Evolutionary conservation across 805 yeast genomes (phyloP).

Genomic region (Saturnispora kantuleensis): DNA sequence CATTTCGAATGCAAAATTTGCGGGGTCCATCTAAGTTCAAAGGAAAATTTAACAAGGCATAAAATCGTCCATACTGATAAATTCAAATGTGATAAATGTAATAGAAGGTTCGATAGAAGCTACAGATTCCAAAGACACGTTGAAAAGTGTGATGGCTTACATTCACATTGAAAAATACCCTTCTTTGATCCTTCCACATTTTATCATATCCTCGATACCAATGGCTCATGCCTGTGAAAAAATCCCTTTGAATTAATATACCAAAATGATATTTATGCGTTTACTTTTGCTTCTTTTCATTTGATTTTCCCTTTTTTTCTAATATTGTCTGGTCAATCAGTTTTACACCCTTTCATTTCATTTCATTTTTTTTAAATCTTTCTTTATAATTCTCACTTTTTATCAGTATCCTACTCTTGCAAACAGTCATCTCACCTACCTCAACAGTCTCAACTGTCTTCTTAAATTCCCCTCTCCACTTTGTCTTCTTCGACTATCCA

Average conservation of each 20-base stretch:
- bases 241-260: neutral
- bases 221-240: neutral
- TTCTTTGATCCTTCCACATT: neutral
- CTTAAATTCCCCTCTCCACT: too few species aligned
- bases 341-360: too few species aligned
- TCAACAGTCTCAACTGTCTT: too few species aligned
- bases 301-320: too few species aligned
- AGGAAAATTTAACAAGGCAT: constrained; percentile 23
- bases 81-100: constrained; percentile 18
- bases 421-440: too few species aligned
- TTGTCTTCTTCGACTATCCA: too few species aligned
- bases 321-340: too few species aligned
- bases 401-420: too few species aligned
- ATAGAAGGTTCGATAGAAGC: constrained; percentile 20
- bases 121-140: constrained; percentile 19
- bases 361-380: too few species aligned
- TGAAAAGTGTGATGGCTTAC: constrained; percentile 13
- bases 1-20: constrained; percentile 18
- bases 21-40: constrained; percentile 16
- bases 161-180: neutral
- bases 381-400: too few species aligned
- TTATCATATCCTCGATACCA: neutral
- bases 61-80: constrained; percentile 22
- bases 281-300: too few species aligned
- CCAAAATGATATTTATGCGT: too few species aligned